Evolutionary conservation across 2,329 filamentous ascomycete genomes (phyloP).

Genomic region (Trichoderma aggressivum): DNA sequence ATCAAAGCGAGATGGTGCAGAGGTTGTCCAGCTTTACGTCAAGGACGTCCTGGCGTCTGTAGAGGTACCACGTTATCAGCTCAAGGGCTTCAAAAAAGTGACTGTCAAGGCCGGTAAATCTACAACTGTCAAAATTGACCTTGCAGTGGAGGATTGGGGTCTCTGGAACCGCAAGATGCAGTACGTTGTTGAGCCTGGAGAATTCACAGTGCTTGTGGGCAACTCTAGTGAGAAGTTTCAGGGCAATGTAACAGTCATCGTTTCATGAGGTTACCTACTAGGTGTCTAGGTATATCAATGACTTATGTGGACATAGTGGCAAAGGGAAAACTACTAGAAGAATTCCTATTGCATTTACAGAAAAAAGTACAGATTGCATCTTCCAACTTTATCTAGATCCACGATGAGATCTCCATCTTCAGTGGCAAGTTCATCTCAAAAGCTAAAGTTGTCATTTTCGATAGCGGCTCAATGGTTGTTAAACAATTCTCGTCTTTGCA

Average conservation of each 20-base stretch:
- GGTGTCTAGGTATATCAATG: not conserved
- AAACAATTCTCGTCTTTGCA: no score
- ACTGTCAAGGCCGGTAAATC: slow-evolving; percentile 3
- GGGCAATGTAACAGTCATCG: not conserved
- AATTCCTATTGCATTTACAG: not conserved
- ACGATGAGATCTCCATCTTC: no score
- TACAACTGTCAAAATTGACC: slow-evolving; percentile 2
- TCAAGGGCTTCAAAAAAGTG: slow-evolving; percentile 3
- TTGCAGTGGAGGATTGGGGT: not conserved
- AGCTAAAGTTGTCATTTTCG: no score
- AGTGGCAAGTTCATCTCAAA: no score
- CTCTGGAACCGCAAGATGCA: slow-evolving; percentile 5
- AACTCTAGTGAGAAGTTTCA: slow-evolving; percentile 2
- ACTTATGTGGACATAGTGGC: not conserved
- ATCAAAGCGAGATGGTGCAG: not conserved
- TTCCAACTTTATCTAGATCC: no score
- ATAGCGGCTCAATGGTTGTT: no score
- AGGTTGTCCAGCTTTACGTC: slow-evolving; percentile 1
- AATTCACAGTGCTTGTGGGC: not conserved
- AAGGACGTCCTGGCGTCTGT: slow-evolving; percentile 5
- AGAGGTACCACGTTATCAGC: not conserved
- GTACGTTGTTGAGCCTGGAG: slow-evolving; percentile 2
- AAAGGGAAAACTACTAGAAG: not conserved
- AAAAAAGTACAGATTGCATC: no score
- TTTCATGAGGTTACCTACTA: not conserved